Evolutionary conservation across 1,139 yeast genomes (phyloP).

Genomic region (Yamadazyma sp.): DNA sequence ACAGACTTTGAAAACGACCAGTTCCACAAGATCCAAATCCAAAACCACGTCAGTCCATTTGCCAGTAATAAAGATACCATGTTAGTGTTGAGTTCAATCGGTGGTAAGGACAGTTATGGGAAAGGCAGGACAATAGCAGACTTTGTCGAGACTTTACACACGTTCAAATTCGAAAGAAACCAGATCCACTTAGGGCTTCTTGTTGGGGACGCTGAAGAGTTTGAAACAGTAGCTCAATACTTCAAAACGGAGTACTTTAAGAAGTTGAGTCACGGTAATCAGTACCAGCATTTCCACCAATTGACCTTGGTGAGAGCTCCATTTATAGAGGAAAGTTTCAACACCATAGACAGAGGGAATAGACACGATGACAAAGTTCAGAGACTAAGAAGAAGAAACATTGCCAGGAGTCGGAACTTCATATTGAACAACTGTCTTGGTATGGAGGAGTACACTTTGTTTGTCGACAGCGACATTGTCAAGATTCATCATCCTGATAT

Average conservation of each 20-base stretch:
- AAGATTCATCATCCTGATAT: slow-evolving; percentile 27
- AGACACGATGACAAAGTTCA: slow-evolving; percentile 34
- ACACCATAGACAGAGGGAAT: slow-evolving; percentile 20
- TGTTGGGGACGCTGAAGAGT: slow-evolving; percentile 27
- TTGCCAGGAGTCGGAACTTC: slow-evolving; percentile 38
- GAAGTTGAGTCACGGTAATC: slow-evolving; percentile 1
- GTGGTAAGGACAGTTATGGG: slow-evolving; percentile 30
- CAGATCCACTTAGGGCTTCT: slow-evolving; percentile 31
- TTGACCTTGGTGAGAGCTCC: slow-evolving; percentile 34
- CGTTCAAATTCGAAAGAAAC: slow-evolving; percentile 16
- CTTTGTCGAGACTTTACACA: slow-evolving; percentile 23
- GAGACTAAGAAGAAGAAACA: slow-evolving; percentile 30
- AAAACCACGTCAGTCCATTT: slow-evolving; percentile 12
- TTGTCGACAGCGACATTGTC: slow-evolving; percentile 45
- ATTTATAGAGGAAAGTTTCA: slow-evolving; percentile 26
- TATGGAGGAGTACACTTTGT: slow-evolving; percentile 39
- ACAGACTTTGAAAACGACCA: neutral
- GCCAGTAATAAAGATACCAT: slow-evolving; percentile 17
- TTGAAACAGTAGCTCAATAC: slow-evolving; percentile 17
- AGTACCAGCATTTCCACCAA: slow-evolving; percentile 14
- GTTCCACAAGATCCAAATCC: slow-evolving; percentile 10
- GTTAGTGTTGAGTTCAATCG: slow-evolving; percentile 25
- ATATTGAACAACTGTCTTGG: slow-evolving; percentile 27
- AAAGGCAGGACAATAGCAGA: slow-evolving; percentile 21
- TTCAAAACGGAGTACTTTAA: slow-evolving; percentile 16